A percentile compares a stretch with the other conserved stretches of the same genome.
phyloP scores from a whole-genome alignment of 1,284 basidiomycete genomes.

The Puccinia polysora region DNA sequence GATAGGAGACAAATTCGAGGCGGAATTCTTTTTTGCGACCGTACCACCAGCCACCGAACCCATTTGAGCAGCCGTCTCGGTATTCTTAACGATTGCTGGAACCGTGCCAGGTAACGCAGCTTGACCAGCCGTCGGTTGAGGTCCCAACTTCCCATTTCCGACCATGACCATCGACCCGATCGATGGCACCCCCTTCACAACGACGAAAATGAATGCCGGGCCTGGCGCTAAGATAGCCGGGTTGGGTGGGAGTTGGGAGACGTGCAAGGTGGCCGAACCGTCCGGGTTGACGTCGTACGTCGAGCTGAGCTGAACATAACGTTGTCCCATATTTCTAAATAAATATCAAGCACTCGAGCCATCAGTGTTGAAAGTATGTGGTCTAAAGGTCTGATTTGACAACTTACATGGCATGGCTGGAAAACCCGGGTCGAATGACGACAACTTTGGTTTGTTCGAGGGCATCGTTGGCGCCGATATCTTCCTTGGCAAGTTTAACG shows the following conservation, averaged over 20 bases:
- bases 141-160: constrained; percentile 70
- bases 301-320: constrained; percentile 41
- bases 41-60: constrained; percentile 7
- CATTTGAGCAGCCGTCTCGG: constrained; percentile 16
- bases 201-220: constrained; percentile 74
- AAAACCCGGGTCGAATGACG: constrained; percentile 80
- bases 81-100: constrained; percentile 38
- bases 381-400: neutral
- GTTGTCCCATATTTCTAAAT: constrained; percentile 42
- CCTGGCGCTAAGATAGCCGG: constrained; percentile 78
- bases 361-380: neutral
- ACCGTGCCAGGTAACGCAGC: constrained; percentile 29
- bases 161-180: constrained; percentile 70
- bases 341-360: neutral
- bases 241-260: constrained; percentile 70
- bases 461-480: constrained; percentile 52
- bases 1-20: neutral
- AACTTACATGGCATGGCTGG: constrained; percentile 57
- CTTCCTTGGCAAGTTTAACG: constrained; percentile 59
- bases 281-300: constrained; percentile 37
- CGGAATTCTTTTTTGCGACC: constrained; percentile 10
- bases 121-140: constrained; percentile 58
- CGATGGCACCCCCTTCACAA: constrained; percentile 74
- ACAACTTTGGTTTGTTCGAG: constrained; percentile 70
- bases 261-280: constrained; percentile 58